Base-by-base conservation (phyloP, 495 filamentous ascomycete species). In the Aspergillus indologenus region DNA sequence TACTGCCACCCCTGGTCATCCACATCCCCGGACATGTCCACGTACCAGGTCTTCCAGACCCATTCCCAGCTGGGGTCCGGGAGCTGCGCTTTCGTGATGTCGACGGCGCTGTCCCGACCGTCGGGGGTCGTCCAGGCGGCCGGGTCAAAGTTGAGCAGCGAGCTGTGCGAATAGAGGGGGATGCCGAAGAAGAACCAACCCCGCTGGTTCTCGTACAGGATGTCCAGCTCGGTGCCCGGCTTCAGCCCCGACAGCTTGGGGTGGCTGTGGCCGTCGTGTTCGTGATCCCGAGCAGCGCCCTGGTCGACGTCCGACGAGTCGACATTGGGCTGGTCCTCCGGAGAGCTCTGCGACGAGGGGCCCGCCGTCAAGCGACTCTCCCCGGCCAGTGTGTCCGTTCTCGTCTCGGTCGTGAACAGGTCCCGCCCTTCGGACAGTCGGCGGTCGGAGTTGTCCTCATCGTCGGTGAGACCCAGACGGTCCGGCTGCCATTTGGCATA, bases 1-100 rank as follows among this genome's bases (percentile, higher is more conserved):
- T 99, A 99, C 65, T 92, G 83, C 95, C 95, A 99, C 2, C 95
- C 95, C 60, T 96, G 91, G 58, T 93, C 87, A 64, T 98, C 95
- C 11, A 90, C 84, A 60, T 90, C 85, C n/a, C 85, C 84, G 8
- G 90, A 87, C 81, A 91, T 90, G 67, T 99, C 92, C 21, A 96
- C 86, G 61, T 89, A 91, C 95, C 95, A 99, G 42, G 87, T 86
- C 57, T 87, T 85, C 95, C 94, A 99, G 5, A 83, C 87, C 94
- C 94, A 98, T 71, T 88, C 84, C 95, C 95, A 99, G 65, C 87
- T 90, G 3, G 95, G 95, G 68, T 98, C 95, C 0, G 95, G 94
- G 2, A 95, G 79, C 68, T 98, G 95, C 1, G 93, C 91, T 58
- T 92, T 95, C 53, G 86, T 83, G 58, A 96, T 95, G 67, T 94